Base-by-base conservation (phyloP, 305 asterid species). In the Fraxinus nigra region DNA sequence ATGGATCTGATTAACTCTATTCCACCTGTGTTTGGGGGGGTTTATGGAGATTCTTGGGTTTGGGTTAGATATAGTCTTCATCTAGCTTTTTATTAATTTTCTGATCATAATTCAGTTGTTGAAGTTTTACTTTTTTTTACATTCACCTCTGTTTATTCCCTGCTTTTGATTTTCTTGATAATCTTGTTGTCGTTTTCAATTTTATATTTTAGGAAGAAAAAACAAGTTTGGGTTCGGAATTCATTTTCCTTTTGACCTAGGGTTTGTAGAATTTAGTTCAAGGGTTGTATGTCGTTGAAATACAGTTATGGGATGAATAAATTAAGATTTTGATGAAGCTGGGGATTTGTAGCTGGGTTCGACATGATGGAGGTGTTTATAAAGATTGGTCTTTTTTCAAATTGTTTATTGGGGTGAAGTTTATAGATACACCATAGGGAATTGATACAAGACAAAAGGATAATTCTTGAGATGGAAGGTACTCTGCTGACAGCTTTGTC, bases 401-500 rank as follows among this genome's bases (percentile, higher is more conserved):
- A 78, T 75, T 82, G 85, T 46, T 84, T 76, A 37, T 51, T 65
- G 76, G 85, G 83, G 80, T 76, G 79, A 84, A 83, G 81, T 84
- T 79, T 72, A 40, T 72, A 43, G 34, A 24, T 24, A 51, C 80
- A 35, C 26, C 28, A 24, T 75, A 72, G 28, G 79, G 69, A 38
- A 24, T 73, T 7, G 28, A 73, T 79, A 70, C 26, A 38, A 28
- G 72, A 80, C 40, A 24, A 81, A 81, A 76, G 84, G 76, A 40
- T 79, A 54, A 16, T 78, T 83, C 56, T 77, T 86, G 91, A 87
- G 83, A 92, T 92, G 93, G 93, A 85, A 85, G 97, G 88, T 85
- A 75, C 88, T 54, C 89, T 91, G 84, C 85, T 90, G 43, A 89
- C 93, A 78, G 80, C 91, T 83, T 84, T 94, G 51, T 92, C 93